Conservation (phyloP, 768 basidiomycete species). For the Tricholoma terreum region DNA sequence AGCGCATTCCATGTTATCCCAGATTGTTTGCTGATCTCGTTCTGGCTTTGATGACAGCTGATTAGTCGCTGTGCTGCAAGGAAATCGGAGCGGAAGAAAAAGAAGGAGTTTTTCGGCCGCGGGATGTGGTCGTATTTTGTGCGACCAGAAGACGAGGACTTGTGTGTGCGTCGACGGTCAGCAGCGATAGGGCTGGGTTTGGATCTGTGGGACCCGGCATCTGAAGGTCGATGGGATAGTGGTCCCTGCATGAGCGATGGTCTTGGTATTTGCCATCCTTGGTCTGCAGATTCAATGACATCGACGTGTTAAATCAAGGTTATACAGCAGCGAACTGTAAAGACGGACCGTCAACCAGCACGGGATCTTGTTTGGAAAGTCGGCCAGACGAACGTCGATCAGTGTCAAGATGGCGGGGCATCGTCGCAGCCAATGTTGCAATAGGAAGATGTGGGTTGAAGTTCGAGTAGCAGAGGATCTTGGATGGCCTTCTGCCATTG, state of each 20-base stretch:
- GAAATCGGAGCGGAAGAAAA: conserved; percentile 34
- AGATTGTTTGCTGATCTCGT: conserved; percentile 31
- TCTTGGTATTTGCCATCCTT: conserved; percentile 19
- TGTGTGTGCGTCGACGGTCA: conserved; percentile 9
- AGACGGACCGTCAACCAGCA: conserved; percentile 23
- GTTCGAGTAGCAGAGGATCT: conserved; percentile 2
- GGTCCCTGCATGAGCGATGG: background rate
- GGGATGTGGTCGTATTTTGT: conserved; percentile 23
- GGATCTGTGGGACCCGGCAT: background rate
- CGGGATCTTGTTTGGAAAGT: conserved; percentile 16
- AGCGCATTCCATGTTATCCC: conserved; percentile 28
- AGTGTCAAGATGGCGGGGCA: background rate
- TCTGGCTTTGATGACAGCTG: conserved; percentile 24
- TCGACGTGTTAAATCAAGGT: background rate
- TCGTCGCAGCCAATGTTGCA: conserved; percentile 18
- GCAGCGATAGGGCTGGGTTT: background rate
- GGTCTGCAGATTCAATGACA: conserved; percentile 8
- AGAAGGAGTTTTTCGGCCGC: conserved; percentile 39
- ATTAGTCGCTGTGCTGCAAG: conserved; percentile 8
- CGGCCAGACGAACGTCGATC: conserved; percentile 22
- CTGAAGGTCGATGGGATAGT: background rate
- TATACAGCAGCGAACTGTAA: background rate
- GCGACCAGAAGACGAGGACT: conserved; percentile 2
- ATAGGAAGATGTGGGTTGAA: conserved; percentile 25
- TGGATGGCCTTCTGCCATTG: conserved; percentile 8